Evolutionary conservation across 352 stramenopile species (phyloP).

Genomic region (Pythium volutum): DNA sequence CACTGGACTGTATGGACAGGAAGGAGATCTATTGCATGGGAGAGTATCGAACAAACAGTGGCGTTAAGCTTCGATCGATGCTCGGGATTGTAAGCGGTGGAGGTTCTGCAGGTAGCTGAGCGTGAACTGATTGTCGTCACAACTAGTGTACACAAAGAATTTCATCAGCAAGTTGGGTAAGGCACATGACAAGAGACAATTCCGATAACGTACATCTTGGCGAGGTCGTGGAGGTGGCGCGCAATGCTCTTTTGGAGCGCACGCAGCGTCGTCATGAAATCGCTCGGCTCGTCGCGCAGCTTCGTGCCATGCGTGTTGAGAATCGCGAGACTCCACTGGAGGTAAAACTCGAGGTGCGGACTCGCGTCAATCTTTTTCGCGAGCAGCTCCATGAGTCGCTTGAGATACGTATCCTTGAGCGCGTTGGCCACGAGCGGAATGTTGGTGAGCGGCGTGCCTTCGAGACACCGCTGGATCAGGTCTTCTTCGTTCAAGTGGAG

Average conservation of each 20-base stretch:
- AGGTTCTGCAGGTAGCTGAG: slow-evolving; percentile 70
- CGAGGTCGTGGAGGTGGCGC: slow-evolving; percentile 79
- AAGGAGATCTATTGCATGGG: slow-evolving; percentile 9
- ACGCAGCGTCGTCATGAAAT: slow-evolving; percentile 80
- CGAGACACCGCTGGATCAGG: slow-evolving; percentile 91
- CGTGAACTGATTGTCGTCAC: slow-evolving; percentile 89
- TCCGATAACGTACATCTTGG: slow-evolving; percentile 63
- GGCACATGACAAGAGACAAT: background rate
- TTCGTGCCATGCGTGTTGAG: slow-evolving; percentile 92
- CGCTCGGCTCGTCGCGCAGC: slow-evolving; percentile 70
- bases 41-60: background rate
- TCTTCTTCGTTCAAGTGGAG: slow-evolving; percentile 96
- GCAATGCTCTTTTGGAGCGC: slow-evolving; percentile 86
- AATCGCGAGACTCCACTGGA: slow-evolving; percentile 94
- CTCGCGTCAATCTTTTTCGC: slow-evolving; percentile 91
- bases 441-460: slow-evolving; percentile 85
- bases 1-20: background rate
- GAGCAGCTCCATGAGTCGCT: slow-evolving; percentile 91
- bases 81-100: slow-evolving; percentile 25
- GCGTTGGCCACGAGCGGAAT: slow-evolving; percentile 91
- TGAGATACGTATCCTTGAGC: slow-evolving; percentile 90
- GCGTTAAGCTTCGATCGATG: slow-evolving; percentile 17
- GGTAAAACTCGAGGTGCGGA: slow-evolving; percentile 97
- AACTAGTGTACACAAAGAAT: slow-evolving; percentile 38
- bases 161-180: background rate